Percentiles rank a stretch among this genome's conserved stretches.
Evolutionary conservation across 2,329 filamentous ascomycete genomes (phyloP).

Genomic region (Sporothrix globosa): DNA sequence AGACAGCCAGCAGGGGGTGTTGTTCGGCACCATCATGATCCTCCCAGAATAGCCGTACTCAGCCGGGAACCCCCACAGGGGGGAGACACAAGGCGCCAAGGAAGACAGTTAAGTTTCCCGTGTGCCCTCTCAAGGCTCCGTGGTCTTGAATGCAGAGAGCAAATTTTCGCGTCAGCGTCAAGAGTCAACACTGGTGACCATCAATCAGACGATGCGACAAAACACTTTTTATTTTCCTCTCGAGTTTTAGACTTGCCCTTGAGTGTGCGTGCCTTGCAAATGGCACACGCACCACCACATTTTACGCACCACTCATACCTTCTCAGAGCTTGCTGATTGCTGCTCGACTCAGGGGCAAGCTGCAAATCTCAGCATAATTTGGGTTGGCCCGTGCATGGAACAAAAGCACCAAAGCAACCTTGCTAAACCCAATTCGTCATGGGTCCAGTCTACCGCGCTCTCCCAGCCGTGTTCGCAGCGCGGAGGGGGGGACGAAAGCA

Average conservation of each 20-base stretch:
- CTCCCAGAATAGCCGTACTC: conserved; percentile 8
- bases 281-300: conserved; percentile 8
- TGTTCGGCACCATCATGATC: neutral
- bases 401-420: conserved; percentile 5
- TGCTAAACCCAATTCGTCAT: conserved; percentile 27
- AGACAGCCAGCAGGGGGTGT: neutral
- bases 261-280: neutral
- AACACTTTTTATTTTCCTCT: neutral
- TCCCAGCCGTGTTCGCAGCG: conserved; percentile 13
- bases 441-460: conserved; percentile 22
- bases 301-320: neutral
- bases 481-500: conserved; percentile 4
- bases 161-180: neutral
- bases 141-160: neutral
- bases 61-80: neutral
- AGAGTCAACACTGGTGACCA: neutral
- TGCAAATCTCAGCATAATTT: conserved; percentile 28
- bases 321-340: neutral
- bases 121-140: neutral
- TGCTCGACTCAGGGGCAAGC: conserved; percentile 29
- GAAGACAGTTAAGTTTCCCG: neutral
- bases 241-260: neutral
- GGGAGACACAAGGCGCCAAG: neutral
- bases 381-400: conserved; percentile 28
- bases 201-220: neutral